These are phyloP conservation scores for Durio zibethinus DNA, from an alignment of 345 rosid species.

Conservation along the genomic window DNA sequence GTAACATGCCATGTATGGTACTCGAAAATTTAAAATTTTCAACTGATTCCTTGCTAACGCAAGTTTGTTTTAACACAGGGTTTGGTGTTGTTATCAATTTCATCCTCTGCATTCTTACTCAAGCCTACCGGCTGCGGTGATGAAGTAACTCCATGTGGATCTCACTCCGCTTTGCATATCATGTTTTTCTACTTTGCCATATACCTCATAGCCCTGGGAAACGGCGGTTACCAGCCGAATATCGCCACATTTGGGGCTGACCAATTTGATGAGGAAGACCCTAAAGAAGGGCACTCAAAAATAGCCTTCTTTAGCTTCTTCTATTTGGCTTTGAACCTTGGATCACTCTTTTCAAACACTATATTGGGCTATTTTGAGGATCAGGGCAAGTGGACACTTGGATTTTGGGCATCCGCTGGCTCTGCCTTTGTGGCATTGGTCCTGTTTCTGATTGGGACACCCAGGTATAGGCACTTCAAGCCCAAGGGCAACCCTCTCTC, in stretches of 20 bases:
- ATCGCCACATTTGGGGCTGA: conserved; percentile 97
- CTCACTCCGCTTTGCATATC: conserved; percentile 51
- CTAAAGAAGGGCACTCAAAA: conserved; percentile 74
- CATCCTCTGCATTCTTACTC: conserved; percentile 51
- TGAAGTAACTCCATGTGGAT: conserved; percentile 52
- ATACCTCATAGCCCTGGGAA: conserved; percentile 80
- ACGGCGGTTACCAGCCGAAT: conserved; percentile 93
- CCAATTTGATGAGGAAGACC: conserved; percentile 89
- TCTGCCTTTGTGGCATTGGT: conserved; percentile 66
- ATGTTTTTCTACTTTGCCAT: conserved; percentile 66
- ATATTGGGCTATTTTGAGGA: conserved; percentile 85
- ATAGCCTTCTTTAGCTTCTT: conserved; percentile 91
- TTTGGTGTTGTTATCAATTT: conserved; percentile 55
- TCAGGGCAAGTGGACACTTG: conserved; percentile 74
- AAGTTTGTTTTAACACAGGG: conserved; percentile 45
- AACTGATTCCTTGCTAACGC: neutral
- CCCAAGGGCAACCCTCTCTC: conserved; percentile 84
- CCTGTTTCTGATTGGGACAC: conserved; percentile 70
- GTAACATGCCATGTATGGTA: neutral
- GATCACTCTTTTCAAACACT: conserved; percentile 90
- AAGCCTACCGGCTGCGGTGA: conserved; percentile 79
- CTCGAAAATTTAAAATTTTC: neutral
- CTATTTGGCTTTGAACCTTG: conserved; percentile 84
- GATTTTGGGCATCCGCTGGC: conserved; percentile 86
- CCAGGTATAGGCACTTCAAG: conserved; percentile 68